Evolutionary conservation across 2,329 filamentous ascomycete species (phyloP).

Genomic region (Colletotrichum neosansevieriae): DNA sequence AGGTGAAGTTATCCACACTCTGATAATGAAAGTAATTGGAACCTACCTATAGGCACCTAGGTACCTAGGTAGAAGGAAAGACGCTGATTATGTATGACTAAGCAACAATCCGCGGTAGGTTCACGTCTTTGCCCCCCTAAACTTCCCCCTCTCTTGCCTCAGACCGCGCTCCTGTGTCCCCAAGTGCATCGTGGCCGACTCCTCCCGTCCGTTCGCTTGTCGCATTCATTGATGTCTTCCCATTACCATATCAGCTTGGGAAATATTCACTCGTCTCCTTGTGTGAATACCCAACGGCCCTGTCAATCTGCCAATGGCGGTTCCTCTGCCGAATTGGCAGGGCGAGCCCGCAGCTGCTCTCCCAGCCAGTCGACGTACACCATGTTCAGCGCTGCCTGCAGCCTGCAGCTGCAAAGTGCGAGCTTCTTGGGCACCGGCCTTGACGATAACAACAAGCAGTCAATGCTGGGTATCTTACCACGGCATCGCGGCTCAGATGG

Average conservation of each 20-base stretch:
- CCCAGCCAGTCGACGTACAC: slow-evolving; percentile 39
- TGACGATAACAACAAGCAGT: slow-evolving; percentile 5
- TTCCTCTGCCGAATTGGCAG: slow-evolving; percentile 16
- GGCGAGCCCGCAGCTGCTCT: slow-evolving; percentile 25
- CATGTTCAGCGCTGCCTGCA: background rate
- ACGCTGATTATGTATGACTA: background rate
- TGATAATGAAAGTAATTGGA: too few species aligned
- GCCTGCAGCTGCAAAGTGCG: slow-evolving; percentile 25
- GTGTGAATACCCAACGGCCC: background rate
- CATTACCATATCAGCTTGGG: background rate
- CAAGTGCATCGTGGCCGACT: background rate
- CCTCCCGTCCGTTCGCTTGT: background rate
- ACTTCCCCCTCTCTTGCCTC: background rate
- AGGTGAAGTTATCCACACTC: too few species aligned
- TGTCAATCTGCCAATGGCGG: background rate
- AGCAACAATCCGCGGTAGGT: background rate
- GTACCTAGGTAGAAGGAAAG: too few species aligned
- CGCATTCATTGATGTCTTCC: background rate
- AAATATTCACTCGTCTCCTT: background rate
- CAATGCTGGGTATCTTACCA: background rate
- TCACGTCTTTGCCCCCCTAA: too few species aligned
- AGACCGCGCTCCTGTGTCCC: too few species aligned
- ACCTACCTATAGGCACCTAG: too few species aligned
- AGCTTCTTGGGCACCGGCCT: slow-evolving; percentile 16
- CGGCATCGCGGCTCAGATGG: background rate